phyloP scores from a whole-genome alignment of 805 yeast genomes.

The Nakazawaea ernobii region DNA sequence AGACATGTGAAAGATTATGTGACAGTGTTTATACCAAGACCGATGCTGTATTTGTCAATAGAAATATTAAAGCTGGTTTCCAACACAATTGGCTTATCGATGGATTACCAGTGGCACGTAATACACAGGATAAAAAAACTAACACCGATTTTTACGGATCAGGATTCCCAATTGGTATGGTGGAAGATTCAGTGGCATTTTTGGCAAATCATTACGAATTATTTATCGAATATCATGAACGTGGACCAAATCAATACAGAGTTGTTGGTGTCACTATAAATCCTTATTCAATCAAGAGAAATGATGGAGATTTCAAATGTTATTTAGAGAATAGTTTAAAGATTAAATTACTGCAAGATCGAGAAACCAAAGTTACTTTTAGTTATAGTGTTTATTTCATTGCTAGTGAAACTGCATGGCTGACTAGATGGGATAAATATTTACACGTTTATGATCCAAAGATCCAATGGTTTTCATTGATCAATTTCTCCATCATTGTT shows the following conservation, averaged over 20 bases:
- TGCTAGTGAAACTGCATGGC: conserved; percentile 79
- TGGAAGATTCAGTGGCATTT: conserved; percentile 52
- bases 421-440: conserved; percentile 98
- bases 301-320: conserved; percentile 15
- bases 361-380: conserved; percentile 57
- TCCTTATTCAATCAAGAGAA: conserved; percentile 47
- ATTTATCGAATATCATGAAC: conserved; percentile 73
- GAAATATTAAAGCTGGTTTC: conserved; percentile 77
- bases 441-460: conserved; percentile 87
- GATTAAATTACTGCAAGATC: conserved; percentile 42
- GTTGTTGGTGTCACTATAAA: conserved; percentile 86
- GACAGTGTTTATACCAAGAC: conserved; percentile 46
- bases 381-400: conserved; percentile 80
- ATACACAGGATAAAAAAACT: conserved; percentile 51
- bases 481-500: conserved; percentile 82
- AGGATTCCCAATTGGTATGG: conserved; percentile 75
- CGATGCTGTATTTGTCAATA: conserved; percentile 72
- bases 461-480: conserved; percentile 92
- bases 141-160: conserved; percentile 62
- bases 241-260: conserved; percentile 62
- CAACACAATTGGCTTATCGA: conserved; percentile 90
- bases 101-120: conserved; percentile 87
- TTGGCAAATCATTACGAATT: conserved; percentile 80
- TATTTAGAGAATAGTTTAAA: conserved; percentile 26
- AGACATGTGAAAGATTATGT: conserved; percentile 67